Conservation (phyloP, 2,329 filamentous ascomycete genomes). For the Ambrosiella xylebori region DNA sequence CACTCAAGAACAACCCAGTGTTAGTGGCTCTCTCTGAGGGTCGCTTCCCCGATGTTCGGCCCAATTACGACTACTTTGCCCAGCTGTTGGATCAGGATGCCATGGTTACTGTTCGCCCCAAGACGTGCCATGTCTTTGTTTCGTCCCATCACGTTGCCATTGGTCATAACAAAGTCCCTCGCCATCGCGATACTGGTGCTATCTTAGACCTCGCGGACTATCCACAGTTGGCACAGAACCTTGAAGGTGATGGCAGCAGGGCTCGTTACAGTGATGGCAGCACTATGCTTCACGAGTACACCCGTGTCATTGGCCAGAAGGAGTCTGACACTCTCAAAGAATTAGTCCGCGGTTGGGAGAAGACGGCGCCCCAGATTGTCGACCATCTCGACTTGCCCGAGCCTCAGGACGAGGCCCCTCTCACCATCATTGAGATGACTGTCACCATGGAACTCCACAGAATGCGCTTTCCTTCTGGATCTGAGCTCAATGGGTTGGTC, state of each 20-base stretch:
- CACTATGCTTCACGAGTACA: conserved; percentile 41
- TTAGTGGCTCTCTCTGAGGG: conserved; percentile 42
- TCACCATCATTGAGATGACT: conserved; percentile 45
- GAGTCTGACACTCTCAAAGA: conserved; percentile 39
- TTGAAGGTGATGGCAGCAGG: conserved; percentile 33
- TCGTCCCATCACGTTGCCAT: conserved; percentile 36
- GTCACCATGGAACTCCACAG: conserved; percentile 42
- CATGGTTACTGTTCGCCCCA: conserved; percentile 36
- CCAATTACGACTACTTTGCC: conserved; percentile 45
- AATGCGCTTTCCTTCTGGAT: conserved; percentile 39
- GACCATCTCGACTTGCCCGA: conserved; percentile 30
- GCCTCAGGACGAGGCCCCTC: conserved; percentile 32
- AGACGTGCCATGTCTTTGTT: conserved; percentile 41
- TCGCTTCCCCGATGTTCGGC: conserved; percentile 38
- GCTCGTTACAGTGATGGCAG: conserved; percentile 31
- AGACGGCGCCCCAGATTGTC: conserved; percentile 38
- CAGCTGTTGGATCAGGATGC: conserved; percentile 37
- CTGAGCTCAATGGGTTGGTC: conserved; percentile 41
- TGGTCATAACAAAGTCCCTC: conserved; percentile 28
- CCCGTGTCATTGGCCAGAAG: conserved; percentile 33
- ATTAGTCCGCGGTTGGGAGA: conserved; percentile 38
- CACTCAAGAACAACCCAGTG: conserved; percentile 49
- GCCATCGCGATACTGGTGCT: conserved; percentile 24
- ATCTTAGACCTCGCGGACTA: conserved; percentile 31
- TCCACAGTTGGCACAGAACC: conserved; percentile 38